These are phyloP conservation scores for Vanrija sp. DNA, from an alignment of 1,284 basidiomycete genomes.

Conservation along the genomic window DNA sequence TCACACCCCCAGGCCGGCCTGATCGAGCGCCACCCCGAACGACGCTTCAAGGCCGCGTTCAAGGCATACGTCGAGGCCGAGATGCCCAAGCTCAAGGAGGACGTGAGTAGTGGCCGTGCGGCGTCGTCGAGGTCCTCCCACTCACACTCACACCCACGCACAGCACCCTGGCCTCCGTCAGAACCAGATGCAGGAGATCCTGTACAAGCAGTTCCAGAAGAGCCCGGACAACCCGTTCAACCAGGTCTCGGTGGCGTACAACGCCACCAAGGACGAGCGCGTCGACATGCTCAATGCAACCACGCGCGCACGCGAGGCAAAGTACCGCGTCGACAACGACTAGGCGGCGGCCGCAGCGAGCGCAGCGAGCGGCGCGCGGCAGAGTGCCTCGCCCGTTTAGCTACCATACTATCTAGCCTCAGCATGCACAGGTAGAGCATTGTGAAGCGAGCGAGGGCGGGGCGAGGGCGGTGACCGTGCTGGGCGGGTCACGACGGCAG, in stretches of 20 bases:
- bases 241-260: slow-evolving; percentile 70
- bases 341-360: not conserved
- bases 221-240: slow-evolving; percentile 60
- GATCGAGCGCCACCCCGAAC: slow-evolving; percentile 90
- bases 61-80: slow-evolving; percentile 89
- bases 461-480: no score
- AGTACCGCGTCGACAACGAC: slow-evolving; percentile 36
- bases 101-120: slow-evolving; percentile 50
- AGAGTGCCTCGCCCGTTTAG: no score
- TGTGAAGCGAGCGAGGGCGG: no score
- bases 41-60: slow-evolving; percentile 87
- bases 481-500: no score
- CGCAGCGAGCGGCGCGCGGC: no score
- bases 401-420: no score
- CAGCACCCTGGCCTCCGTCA: slow-evolving; percentile 48
- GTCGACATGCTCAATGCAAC: slow-evolving; percentile 62
- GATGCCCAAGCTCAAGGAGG: slow-evolving; percentile 69
- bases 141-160: not conserved
- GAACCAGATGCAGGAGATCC: slow-evolving; percentile 48
- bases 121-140: no score
- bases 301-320: slow-evolving; percentile 41
- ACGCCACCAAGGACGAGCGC: slow-evolving; percentile 77
- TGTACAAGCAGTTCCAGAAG: slow-evolving; percentile 50
- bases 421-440: no score
- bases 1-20: slow-evolving; percentile 64